Evolutionary conservation across 2,329 filamentous ascomycete species (phyloP).

Genomic region (Grosmannia serpens): DNA sequence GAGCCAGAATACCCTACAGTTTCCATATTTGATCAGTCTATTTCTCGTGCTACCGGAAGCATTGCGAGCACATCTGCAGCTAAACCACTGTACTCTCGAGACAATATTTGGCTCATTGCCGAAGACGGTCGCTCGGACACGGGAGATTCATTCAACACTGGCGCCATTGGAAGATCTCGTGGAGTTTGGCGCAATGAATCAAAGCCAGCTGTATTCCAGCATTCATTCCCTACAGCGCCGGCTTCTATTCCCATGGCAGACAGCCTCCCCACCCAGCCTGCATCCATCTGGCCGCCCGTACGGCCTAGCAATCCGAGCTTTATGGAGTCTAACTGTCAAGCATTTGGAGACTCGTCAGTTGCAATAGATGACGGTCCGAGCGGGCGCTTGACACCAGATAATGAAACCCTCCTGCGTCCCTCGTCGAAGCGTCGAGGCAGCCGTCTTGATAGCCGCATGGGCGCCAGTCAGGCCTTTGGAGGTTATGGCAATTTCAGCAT

Average conservation of each 20-base stretch:
- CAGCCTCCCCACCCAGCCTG: constrained; percentile 17
- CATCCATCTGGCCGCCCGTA: constrained; percentile 36
- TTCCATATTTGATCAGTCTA: constrained; percentile 1
- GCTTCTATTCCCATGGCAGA: constrained; percentile 21
- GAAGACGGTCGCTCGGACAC: constrained; percentile 48
- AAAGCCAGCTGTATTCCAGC: constrained; percentile 27
- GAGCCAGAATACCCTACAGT: constrained; percentile 19
- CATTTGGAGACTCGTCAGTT: constrained; percentile 19
- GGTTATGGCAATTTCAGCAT: constrained; percentile 26
- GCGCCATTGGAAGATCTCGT: constrained; percentile 12
- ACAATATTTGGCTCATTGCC: constrained; percentile 38
- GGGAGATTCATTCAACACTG: constrained; percentile 40
- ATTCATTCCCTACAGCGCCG: constrained; percentile 13
- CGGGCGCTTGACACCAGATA: constrained; percentile 37
- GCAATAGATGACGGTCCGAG: constrained; percentile 29
- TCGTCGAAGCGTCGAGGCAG: constrained; percentile 30
- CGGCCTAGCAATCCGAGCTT: constrained; percentile 27
- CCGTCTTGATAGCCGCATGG: constrained; percentile 32
- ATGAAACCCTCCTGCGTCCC: constrained; percentile 34
- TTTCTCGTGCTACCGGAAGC: constrained; percentile 9
- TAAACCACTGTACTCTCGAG: constrained; percentile 27
- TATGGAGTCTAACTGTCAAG: constrained; percentile 22
- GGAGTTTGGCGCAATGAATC: constrained; percentile 18
- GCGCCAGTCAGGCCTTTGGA: constrained; percentile 18
- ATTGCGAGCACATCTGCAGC: constrained; percentile 15